phyloP scores from a whole-genome alignment of 1,284 basidiomycete species.

The Prillingera fragicola region DNA sequence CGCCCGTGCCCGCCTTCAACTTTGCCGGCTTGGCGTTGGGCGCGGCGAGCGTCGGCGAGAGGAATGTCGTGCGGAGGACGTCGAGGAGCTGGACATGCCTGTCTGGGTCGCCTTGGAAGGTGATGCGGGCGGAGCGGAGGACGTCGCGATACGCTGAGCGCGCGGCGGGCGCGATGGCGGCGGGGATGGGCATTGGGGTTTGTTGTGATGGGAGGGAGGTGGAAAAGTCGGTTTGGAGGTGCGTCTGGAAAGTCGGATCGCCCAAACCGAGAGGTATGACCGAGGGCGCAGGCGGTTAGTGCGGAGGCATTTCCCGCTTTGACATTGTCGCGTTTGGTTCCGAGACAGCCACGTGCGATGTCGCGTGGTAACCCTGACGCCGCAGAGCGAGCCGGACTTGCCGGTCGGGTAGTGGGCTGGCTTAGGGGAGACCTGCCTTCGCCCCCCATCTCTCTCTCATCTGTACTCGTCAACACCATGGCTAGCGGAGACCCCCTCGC shows the following conservation, averaged over 20 bases:
- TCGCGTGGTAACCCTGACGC: too few species aligned
- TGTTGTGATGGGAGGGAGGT: neutral
- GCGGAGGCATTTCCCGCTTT: too few species aligned
- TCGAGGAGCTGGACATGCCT: conserved; percentile 29
- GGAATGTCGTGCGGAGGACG: conserved; percentile 38
- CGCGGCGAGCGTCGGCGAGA: conserved; percentile 35
- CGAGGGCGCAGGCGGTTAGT: too few species aligned
- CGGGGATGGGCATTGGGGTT: conserved; percentile 23
- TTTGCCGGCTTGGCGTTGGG: conserved; percentile 11
- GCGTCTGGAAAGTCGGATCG: too few species aligned
- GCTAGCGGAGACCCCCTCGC: conserved; percentile 15
- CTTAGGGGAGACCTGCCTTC: neutral
- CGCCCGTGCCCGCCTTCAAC: conserved; percentile 8
- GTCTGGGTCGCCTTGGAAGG: conserved; percentile 41
- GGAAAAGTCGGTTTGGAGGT: neutral
- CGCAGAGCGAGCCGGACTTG: too few species aligned
- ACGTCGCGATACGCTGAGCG: conserved; percentile 42
- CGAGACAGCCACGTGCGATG: too few species aligned
- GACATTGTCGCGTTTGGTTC: too few species aligned
- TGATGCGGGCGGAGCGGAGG: conserved; percentile 38
- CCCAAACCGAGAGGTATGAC: too few species aligned
- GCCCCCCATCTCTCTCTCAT: neutral
- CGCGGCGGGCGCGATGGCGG: conserved; percentile 31
- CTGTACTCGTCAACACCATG: conserved; percentile 7
- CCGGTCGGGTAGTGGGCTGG: too few species aligned